phyloP scores from a whole-genome alignment of 2,329 filamentous ascomycete genomes.

The Dissoconium aciculare region DNA sequence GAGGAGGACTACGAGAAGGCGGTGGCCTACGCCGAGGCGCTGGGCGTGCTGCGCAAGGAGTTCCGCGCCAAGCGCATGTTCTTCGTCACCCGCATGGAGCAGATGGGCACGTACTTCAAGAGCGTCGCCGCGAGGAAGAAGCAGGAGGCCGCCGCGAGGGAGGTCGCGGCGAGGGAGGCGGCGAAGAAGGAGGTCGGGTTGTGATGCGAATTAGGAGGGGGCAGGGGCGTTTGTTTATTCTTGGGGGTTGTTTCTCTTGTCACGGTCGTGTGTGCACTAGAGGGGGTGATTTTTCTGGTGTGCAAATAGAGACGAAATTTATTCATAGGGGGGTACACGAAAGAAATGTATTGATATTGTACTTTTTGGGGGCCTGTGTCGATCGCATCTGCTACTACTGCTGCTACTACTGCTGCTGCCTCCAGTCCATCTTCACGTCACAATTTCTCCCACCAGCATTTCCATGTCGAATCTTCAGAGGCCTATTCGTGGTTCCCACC shows the following conservation, averaged over 20 bases:
- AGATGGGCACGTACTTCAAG: constrained; percentile 62
- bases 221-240: not conserved
- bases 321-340: not conserved
- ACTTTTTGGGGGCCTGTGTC: too few relatives aligned
- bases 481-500: too few relatives aligned
- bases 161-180: constrained; percentile 5
- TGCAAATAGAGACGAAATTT: not conserved
- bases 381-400: too few relatives aligned
- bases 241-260: constrained; percentile 1
- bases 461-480: too few relatives aligned
- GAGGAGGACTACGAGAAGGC: constrained; percentile 55
- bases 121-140: constrained; percentile 37
- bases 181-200: constrained; percentile 4
- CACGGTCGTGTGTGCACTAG: not conserved
- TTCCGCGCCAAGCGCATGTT: constrained; percentile 69
- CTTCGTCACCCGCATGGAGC: constrained; percentile 83
- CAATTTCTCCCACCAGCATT: too few relatives aligned
- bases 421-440: too few relatives aligned
- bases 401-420: too few relatives aligned
- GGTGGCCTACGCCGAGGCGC: constrained; percentile 65
- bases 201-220: too few relatives aligned
- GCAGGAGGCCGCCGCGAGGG: constrained; percentile 13
- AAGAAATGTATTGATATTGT: not conserved
- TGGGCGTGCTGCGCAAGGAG: constrained; percentile 80
- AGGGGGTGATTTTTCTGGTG: not conserved